Evolutionary conservation across 2,329 filamentous ascomycete genomes (phyloP).

Genomic region (Ophiostoma triangulosporum): DNA sequence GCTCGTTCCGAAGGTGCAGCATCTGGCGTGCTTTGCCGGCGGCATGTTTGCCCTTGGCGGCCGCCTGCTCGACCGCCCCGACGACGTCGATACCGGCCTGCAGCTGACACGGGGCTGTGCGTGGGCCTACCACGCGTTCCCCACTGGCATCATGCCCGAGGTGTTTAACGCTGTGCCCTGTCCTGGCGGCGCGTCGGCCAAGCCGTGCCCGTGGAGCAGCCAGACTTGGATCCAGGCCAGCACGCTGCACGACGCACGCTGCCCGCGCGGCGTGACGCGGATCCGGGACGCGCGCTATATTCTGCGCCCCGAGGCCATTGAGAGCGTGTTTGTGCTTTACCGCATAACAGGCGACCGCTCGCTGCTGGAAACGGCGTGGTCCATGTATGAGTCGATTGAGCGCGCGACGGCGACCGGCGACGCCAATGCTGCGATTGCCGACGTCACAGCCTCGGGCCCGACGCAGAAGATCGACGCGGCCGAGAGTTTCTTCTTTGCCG

Average conservation of each 20-base stretch:
- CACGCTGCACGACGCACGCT: slow-evolving; percentile 11
- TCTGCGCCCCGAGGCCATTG: slow-evolving; percentile 59
- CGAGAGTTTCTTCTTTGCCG: slow-evolving; percentile 15
- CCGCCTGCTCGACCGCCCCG: slow-evolving; percentile 29
- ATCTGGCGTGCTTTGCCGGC: slow-evolving; percentile 34
- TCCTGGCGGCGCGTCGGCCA: slow-evolving; percentile 2
- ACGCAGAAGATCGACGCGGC: slow-evolving; percentile 26
- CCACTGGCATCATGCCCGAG: slow-evolving; percentile 47
- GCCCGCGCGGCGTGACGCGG: slow-evolving; percentile 17
- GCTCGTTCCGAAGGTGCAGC: slow-evolving; percentile 24
- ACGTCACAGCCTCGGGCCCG: slow-evolving; percentile 27
- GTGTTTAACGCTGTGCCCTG: slow-evolving; percentile 34
- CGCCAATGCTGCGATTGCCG: slow-evolving; percentile 15
- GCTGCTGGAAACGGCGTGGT: slow-evolving; percentile 64
- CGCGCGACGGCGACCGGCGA: slow-evolving; percentile 35
- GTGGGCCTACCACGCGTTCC: slow-evolving; percentile 42
- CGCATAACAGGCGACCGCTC: slow-evolving; percentile 59
- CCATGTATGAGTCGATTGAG: slow-evolving; percentile 61
- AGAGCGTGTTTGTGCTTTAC: slow-evolving; percentile 67
- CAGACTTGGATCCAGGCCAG: slow-evolving; percentile 16
- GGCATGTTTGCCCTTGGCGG: slow-evolving; percentile 34
- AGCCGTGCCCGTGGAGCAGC: slow-evolving; percentile 23
- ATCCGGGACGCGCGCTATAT: slow-evolving; percentile 29
- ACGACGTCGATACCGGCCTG: slow-evolving; percentile 32
- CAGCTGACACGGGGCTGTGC: slow-evolving; percentile 41